Conservation (phyloP, 805 yeast genomes). For the Hagleromyces aurorensis region DNA sequence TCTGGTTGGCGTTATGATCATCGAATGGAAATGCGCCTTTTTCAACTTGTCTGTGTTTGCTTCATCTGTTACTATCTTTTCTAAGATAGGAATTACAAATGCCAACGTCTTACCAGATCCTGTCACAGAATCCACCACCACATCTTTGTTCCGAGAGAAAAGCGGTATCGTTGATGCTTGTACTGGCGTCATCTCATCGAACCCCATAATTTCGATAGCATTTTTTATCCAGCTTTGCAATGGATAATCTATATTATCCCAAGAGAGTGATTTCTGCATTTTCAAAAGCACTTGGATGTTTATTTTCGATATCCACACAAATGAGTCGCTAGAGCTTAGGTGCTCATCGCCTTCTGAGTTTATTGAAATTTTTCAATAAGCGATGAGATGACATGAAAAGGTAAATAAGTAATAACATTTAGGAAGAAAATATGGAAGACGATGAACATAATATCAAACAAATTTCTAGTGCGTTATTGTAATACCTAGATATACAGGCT, state of each 20-base stretch:
- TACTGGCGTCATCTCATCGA: slow-evolving; percentile 84
- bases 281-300: too few relatives aligned
- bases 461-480: too few relatives aligned
- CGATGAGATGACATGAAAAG: too few relatives aligned
- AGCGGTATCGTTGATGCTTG: slow-evolving; percentile 93
- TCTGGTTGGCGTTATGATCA: slow-evolving; percentile 62
- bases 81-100: slow-evolving; percentile 74
- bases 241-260: slow-evolving; percentile 48
- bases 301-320: too few relatives aligned
- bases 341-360: too few relatives aligned
- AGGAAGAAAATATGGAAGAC: too few relatives aligned
- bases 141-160: slow-evolving; percentile 78
- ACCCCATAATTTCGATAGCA: slow-evolving; percentile 71
- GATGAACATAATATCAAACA: too few relatives aligned
- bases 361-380: too few relatives aligned
- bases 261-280: slow-evolving; percentile 42
- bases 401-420: too few relatives aligned
- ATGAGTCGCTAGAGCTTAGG: too few relatives aligned
- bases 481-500: too few relatives aligned
- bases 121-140: slow-evolving; percentile 93
- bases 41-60: slow-evolving; percentile 30
- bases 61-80: slow-evolving; percentile 43
- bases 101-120: slow-evolving; percentile 98
- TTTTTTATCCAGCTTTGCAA: slow-evolving; percentile 62
- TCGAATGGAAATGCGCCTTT: slow-evolving; percentile 61